These are phyloP conservation scores for Fusarium lateritium DNA, from an alignment of 2,329 filamentous ascomycete genomes.

Conservation along the genomic window DNA sequence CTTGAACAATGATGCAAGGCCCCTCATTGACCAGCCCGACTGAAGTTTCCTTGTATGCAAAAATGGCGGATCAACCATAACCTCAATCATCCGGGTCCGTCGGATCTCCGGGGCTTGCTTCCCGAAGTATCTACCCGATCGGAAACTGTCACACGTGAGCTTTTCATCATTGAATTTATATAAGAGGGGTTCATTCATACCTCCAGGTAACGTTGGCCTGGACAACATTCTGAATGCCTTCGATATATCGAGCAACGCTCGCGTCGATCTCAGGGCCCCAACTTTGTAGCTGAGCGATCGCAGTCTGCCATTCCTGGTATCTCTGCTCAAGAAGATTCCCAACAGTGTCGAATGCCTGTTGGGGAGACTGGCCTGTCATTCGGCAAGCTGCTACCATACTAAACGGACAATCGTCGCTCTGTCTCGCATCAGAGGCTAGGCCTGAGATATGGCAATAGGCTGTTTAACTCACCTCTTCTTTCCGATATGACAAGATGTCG, in stretches of 20 bases:
- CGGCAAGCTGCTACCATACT: conserved; percentile 29
- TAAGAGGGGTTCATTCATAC: neutral
- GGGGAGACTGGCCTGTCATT: conserved; percentile 17
- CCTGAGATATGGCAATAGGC: rapidly evolving
- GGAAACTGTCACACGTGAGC: conserved; percentile 18
- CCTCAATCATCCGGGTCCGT: conserved; percentile 13
- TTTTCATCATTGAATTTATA: no score
- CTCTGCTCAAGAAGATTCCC: conserved; percentile 11
- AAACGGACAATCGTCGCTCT: conserved; percentile 24
- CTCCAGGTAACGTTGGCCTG: conserved; percentile 33
- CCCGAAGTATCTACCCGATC: conserved; percentile 28
- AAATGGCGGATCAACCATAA: conserved; percentile 17
- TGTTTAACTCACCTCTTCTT: neutral
- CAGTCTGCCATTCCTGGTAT: conserved; percentile 1
- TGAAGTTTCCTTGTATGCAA: conserved; percentile 1
- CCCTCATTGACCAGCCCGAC: neutral
- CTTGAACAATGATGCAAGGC: neutral
- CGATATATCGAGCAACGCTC: conserved; percentile 9
- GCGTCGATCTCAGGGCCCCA: conserved; percentile 14
- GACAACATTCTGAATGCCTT: conserved; percentile 26
- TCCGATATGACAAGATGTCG: conserved; percentile 18
- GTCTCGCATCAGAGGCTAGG: neutral
- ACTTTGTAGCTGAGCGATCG: conserved; percentile 5
- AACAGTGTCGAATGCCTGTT: conserved; percentile 18
- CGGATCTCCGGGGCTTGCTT: conserved; percentile 22